Evolutionary conservation across 805 yeast species (phyloP), one percentile per base, ranked within the genome.

Genomic region (Suhomyces xylopsoci): DNA sequence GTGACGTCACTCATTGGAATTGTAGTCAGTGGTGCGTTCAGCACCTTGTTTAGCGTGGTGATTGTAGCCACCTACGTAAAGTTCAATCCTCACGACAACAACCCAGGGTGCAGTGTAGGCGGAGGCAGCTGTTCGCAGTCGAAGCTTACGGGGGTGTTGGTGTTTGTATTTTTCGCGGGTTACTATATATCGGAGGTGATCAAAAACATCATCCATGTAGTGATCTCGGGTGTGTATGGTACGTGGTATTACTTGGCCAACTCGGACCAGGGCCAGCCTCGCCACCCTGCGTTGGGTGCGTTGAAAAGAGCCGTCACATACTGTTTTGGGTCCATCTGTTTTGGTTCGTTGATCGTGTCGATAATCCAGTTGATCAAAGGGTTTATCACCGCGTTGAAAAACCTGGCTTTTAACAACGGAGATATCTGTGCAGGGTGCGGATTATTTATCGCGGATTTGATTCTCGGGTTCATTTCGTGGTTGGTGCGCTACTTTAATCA

Each of bases 241-340:
- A 81, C 93, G 7, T 92, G 97, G 97, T 91, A 89, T 69, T 92
- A 90, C 69, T 80, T 88, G 68, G 80, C 87, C 17, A 77, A 77
- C 51, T 81, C 90, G 10, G 90, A 85, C 64, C 87, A 86, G 65
- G 91, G 91, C 2, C 85, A 82, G 73, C 96, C 97, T 30, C 78
- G 65, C 60, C 79, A 81, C 74, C 93, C 96, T 3, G 94, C 96
- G 0, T 72, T 85, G 55, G 91, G 94, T 2, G 85, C 97, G 2
- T 82, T 91, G 58, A 82, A 77, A 61, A 79, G 96, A 58, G 90
- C 96, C 0, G 68, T 89, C 68, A 87, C 96, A 3, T 87, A 85
- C 65, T 89, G 96, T 8, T 87, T 91, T 62, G 97, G 98, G 2
- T 88, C 96, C 2, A 86, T 92, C 51, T 87, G 96, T 65, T 87